phyloP scores from a whole-genome alignment of 1,139 yeast species.

The Blastobotrys raffinosifermentans region DNA sequence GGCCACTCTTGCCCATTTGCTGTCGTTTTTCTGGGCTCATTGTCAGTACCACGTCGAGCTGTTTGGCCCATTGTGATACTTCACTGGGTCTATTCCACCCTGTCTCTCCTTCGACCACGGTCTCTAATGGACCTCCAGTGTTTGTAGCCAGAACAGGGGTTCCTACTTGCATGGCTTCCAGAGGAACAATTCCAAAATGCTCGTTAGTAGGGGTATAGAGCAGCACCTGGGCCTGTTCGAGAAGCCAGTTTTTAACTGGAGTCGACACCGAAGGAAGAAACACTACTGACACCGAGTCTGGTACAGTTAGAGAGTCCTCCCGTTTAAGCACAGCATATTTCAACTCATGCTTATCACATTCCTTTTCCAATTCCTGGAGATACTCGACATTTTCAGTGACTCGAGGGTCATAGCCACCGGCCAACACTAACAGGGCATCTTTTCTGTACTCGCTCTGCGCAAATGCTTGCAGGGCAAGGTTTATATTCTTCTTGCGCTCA shows the following conservation, averaged over 20 bases:
- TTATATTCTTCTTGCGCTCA: slow-evolving; percentile 79
- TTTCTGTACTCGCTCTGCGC: slow-evolving; percentile 7
- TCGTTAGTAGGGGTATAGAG: slow-evolving; percentile 88
- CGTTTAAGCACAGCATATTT: slow-evolving; percentile 11
- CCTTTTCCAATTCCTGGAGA: slow-evolving; percentile 50
- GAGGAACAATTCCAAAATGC: slow-evolving; percentile 96
- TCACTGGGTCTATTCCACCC: slow-evolving; percentile 68
- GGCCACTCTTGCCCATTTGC: slow-evolving; percentile 46
- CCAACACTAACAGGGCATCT: slow-evolving; percentile 49
- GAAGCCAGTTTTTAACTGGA: slow-evolving; percentile 55
- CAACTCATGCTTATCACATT: slow-evolving; percentile 35
- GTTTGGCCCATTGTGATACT: slow-evolving; percentile 56
- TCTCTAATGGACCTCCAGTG: slow-evolving; percentile 91
- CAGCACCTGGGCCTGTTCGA: slow-evolving; percentile 53
- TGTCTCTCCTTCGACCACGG: slow-evolving; percentile 58
- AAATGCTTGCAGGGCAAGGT: slow-evolving; percentile 66
- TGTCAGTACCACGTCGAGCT: slow-evolving; percentile 41
- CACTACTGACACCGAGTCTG: slow-evolving; percentile 37
- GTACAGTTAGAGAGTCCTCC: slow-evolving; percentile 6
- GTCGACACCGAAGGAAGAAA: slow-evolving; percentile 79
- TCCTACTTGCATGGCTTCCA: slow-evolving; percentile 83
- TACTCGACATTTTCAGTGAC: slow-evolving; percentile 73
- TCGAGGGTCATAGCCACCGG: slow-evolving; percentile 90
- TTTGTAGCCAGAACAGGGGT: slow-evolving; percentile 83
- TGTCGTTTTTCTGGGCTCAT: slow-evolving; percentile 31